Evolutionary conservation across 257 asterid genomes (phyloP).

Genomic region (Solanum tacnaense): DNA sequence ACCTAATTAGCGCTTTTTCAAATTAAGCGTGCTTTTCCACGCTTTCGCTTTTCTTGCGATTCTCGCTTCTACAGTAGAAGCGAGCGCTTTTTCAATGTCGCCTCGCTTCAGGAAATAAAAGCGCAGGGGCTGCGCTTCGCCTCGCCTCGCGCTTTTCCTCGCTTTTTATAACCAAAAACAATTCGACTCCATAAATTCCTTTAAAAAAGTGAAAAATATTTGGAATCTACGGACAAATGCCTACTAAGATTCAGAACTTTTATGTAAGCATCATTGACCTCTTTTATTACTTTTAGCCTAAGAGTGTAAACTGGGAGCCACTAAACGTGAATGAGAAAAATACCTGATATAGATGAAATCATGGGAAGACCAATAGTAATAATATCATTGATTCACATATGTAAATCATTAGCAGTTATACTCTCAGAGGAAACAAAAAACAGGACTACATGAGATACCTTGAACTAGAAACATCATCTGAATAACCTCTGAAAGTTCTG

Average conservation of each 20-base stretch:
- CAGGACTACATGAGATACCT: constrained; percentile 24
- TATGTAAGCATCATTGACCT: background rate
- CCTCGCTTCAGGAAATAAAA: no score
- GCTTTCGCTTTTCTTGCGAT: no score
- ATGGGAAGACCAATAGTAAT: background rate
- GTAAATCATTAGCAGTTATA: background rate
- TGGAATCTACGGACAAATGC: background rate
- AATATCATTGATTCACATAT: background rate
- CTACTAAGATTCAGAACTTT: background rate
- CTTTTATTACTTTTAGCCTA: background rate
- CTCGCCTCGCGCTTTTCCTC: no score
- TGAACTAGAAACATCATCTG: constrained; percentile 48
- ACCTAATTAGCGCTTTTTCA: no score
- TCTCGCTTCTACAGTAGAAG: no score
- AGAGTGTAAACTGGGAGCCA: background rate
- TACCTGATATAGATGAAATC: background rate
- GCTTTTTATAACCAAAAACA: background rate
- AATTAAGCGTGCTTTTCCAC: no score
- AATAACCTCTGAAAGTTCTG: constrained; percentile 41
- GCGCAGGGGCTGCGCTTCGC: no score
- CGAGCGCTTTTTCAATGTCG: no score
- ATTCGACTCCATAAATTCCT: background rate
- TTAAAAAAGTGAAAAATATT: background rate
- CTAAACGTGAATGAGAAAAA: background rate
- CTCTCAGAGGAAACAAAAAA: background rate